Evolutionary conservation across 2,329 filamentous ascomycete genomes (phyloP).

Genomic region (Colletotrichum gloeosporioides): DNA sequence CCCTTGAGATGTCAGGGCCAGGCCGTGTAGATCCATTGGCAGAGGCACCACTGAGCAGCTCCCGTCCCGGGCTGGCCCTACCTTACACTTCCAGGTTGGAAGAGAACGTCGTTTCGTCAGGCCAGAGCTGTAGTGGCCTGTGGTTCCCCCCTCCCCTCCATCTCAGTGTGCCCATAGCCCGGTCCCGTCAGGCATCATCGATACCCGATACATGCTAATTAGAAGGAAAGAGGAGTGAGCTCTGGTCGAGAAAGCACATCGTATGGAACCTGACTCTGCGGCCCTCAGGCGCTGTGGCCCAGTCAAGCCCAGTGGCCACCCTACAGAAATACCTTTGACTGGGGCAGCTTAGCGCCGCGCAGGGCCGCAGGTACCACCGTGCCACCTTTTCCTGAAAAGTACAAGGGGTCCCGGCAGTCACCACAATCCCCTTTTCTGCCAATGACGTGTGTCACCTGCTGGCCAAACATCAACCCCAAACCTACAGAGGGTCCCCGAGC

Average conservation of each 20-base stretch:
- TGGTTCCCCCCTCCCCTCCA: background rate
- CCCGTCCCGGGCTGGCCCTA: background rate
- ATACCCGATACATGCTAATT: constrained; percentile 9
- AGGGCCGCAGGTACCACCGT: constrained; percentile 21
- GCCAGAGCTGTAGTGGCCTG: constrained; percentile 8
- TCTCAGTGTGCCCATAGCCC: background rate
- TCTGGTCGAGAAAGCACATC: background rate
- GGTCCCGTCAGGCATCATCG: constrained; percentile 20
- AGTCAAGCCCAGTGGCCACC: background rate
- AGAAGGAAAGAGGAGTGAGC: background rate
- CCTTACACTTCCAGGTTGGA: background rate
- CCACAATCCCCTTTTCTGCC: constrained; percentile 22
- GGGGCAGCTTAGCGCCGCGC: constrained; percentile 19
- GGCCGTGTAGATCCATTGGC: background rate
- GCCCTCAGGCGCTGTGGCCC: background rate
- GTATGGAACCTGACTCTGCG: background rate
- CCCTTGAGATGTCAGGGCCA: background rate
- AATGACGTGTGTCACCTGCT: constrained; percentile 24
- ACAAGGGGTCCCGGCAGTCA: constrained; percentile 22
- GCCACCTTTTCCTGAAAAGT: constrained; percentile 17
- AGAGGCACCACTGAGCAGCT: background rate
- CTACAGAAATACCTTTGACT: background rate
- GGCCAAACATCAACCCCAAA: constrained; percentile 22
- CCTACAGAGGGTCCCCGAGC: constrained; percentile 21
- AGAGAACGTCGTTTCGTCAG: constrained; percentile 6